phyloP scores from a whole-genome alignment of 495 filamentous ascomycete species.

The Terfezia boudieri region DNA sequence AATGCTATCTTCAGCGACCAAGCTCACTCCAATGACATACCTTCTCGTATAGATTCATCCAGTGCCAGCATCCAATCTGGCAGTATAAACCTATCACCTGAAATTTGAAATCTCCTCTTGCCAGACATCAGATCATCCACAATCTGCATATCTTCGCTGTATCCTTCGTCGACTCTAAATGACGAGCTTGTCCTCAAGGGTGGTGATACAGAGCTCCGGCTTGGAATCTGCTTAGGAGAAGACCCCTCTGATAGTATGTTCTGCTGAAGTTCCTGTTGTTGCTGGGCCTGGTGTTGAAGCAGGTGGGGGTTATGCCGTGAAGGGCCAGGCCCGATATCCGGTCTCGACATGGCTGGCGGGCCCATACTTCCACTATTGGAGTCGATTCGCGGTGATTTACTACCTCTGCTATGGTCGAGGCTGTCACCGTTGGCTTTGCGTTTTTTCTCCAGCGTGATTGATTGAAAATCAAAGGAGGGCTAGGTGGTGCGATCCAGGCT shows the following conservation, averaged over 20 bases:
- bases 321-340: too few species aligned
- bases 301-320: not conserved
- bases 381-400: too few species aligned
- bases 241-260: too few species aligned
- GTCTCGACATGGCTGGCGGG: too few species aligned
- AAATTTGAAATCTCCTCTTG: constrained; percentile 9
- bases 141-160: constrained; percentile 17
- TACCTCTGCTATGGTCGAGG: not conserved
- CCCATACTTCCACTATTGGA: too few species aligned
- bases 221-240: too few species aligned
- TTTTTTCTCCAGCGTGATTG: not conserved
- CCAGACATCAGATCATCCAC: constrained; percentile 13
- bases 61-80: constrained; percentile 16
- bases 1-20: not conserved
- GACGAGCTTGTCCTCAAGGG: not conserved
- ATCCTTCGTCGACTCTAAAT: constrained; percentile 18
- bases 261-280: not conserved
- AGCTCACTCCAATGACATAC: constrained; percentile 6
- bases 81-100: constrained; percentile 12
- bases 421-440: not conserved
- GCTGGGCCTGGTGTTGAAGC: not conserved
- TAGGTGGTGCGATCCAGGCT: too few species aligned
- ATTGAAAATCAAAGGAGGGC: not conserved
- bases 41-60: constrained; percentile 14
- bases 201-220: too few species aligned